Percentiles rank a stretch among this genome's conserved stretches.
Conservation (phyloP, 225 moss, liverwort and hornwort species). For the Antitrichia curtipendula region DNA sequence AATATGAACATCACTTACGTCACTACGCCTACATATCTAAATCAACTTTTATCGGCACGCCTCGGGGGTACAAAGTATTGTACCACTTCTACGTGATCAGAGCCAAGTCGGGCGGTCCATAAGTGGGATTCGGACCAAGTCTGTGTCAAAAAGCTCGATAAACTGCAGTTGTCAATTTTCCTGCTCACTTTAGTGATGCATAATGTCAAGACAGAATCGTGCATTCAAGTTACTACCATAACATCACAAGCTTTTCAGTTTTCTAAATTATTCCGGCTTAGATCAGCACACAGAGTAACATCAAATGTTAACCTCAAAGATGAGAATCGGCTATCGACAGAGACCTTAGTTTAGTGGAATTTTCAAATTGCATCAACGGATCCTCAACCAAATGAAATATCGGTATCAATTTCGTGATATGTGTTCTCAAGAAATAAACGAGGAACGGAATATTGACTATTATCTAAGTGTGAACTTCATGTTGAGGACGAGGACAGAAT, state of each 20-base stretch:
- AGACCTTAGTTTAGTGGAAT: neutral
- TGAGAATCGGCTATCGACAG: neutral
- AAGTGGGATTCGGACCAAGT: slow-evolving; percentile 60
- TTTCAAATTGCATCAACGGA: too few species aligned
- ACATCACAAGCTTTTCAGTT: neutral
- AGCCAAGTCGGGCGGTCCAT: slow-evolving; percentile 68
- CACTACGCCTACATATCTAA: neutral
- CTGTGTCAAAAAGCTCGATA: slow-evolving; percentile 85
- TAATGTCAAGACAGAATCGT: neutral
- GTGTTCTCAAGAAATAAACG: neutral
- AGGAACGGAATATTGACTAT: neutral
- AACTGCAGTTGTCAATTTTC: slow-evolving; percentile 41
- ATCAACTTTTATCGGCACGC: neutral
- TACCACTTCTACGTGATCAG: neutral
- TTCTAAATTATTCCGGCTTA: neutral
- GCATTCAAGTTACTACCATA: neutral
- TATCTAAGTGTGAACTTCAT: neutral
- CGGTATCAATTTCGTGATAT: neutral
- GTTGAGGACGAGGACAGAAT: neutral
- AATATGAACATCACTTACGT: neutral
- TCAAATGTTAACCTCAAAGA: neutral
- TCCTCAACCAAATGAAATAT: neutral
- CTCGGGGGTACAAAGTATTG: neutral
- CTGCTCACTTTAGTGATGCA: neutral
- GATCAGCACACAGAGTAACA: neutral